Percentiles rank a stretch among this genome's conserved stretches.
phyloP scores from a whole-genome alignment of 306 rosid species.

The Dryas alaskensis region DNA sequence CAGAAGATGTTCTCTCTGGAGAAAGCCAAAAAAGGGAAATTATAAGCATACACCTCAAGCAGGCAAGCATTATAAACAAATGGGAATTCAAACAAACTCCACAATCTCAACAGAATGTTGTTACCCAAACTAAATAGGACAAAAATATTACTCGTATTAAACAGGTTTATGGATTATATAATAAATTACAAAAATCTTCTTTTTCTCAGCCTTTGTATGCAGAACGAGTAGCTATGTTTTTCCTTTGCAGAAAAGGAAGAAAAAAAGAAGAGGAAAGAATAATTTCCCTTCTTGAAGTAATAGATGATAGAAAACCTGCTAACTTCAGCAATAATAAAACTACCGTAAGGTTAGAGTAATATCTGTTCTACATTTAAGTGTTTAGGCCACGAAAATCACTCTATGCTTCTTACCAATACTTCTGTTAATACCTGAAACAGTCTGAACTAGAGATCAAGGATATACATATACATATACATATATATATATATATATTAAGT shows the following conservation, averaged over 20 bases:
- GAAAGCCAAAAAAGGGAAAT: neutral
- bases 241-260: neutral
- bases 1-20: constrained; percentile 61
- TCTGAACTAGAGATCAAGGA: neutral
- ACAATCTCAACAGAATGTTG: neutral
- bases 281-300: too few species aligned
- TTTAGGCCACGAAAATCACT: neutral
- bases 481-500: neutral
- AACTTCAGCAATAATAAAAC: too few species aligned
- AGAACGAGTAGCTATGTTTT: neutral
- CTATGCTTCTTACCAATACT: neutral
- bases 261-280: neutral
- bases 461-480: too few species aligned
- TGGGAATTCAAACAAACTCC: neutral
- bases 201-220: neutral
- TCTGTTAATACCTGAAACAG: neutral
- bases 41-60: neutral
- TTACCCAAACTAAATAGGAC: neutral
- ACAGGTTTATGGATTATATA: neutral
- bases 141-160: neutral
- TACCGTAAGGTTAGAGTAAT: too few species aligned
- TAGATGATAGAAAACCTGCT: too few species aligned
- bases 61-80: neutral
- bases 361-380: neutral
- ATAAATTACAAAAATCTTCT: neutral